Conservation (phyloP, 805 yeast genomes). For the Saturnispora hagleri region DNA sequence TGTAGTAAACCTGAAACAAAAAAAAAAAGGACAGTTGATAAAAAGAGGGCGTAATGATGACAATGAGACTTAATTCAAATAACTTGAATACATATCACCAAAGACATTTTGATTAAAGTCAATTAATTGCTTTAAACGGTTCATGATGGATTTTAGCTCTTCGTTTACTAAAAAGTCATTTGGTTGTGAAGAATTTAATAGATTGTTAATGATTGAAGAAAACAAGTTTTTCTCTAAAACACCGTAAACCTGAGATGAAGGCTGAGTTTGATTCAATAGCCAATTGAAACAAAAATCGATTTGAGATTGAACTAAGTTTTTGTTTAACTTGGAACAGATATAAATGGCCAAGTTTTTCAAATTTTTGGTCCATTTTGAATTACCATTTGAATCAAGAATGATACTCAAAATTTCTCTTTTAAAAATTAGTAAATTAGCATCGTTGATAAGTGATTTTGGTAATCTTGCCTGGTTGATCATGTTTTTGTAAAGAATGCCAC, state of each 20-base stretch:
- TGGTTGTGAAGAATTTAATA: conserved; percentile 11
- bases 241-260: conserved; percentile 65
- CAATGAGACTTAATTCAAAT: not conserved
- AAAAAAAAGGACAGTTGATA: not conserved
- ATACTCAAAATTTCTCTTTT: conserved; percentile 70
- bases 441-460: conserved; percentile 27
- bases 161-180: conserved; percentile 27
- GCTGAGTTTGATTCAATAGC: conserved; percentile 82
- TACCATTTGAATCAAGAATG: conserved; percentile 78
- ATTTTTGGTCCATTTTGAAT: conserved; percentile 85
- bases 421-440: conserved; percentile 33
- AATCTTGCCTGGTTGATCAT: conserved; percentile 34
- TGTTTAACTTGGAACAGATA: conserved; percentile 34
- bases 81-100: conserved; percentile 47
- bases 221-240: conserved; percentile 56
- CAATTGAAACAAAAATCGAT: conserved; percentile 64
- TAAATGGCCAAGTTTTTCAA: conserved; percentile 65
- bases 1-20: not conserved
- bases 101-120: conserved; percentile 82
- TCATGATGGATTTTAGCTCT: conserved; percentile 52
- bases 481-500: conserved; percentile 65
- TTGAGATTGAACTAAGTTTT: conserved; percentile 29
- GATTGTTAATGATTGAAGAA: conserved; percentile 14
- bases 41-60: not conserved
- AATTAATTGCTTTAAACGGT: conserved; percentile 53